Percentiles rank a stretch among this genome's conserved stretches.
Conservation (phyloP, 345 rosid genomes). For the Zanthoxylum bungeanum region DNA sequence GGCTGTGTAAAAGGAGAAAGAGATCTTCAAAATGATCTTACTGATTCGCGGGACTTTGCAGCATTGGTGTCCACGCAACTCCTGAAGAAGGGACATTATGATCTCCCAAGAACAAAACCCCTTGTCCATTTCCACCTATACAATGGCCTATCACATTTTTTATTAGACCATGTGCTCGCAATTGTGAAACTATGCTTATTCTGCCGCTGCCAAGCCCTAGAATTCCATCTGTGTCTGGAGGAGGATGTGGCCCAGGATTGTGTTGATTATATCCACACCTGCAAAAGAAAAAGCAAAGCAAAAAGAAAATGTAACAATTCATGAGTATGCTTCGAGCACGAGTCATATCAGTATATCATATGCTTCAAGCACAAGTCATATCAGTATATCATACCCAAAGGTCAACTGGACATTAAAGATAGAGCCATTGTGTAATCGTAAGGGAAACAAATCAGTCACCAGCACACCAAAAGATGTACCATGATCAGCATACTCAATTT, state of each 20-base stretch:
- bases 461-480: neutral
- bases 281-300: neutral
- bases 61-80: neutral
- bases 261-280: conserved; percentile 2
- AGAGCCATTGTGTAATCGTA: neutral
- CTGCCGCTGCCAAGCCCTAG: neutral
- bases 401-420: neutral
- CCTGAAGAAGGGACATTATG: neutral
- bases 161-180: neutral
- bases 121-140: neutral
- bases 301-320: neutral
- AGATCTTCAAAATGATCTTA: neutral
- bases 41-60: neutral
- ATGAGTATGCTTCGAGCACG: no score
- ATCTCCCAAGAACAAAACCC: neutral
- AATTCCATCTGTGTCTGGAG: neutral
- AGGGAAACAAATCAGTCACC: neutral
- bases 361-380: neutral
- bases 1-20: neutral
- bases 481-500: neutral
- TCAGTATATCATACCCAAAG: neutral
- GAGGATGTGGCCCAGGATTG: neutral
- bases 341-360: no score
- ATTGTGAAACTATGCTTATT: neutral
- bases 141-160: neutral